Evolutionary conservation across 2,329 filamentous ascomycete genomes (phyloP).

Genomic region (Scleromitrula shiraiana): DNA sequence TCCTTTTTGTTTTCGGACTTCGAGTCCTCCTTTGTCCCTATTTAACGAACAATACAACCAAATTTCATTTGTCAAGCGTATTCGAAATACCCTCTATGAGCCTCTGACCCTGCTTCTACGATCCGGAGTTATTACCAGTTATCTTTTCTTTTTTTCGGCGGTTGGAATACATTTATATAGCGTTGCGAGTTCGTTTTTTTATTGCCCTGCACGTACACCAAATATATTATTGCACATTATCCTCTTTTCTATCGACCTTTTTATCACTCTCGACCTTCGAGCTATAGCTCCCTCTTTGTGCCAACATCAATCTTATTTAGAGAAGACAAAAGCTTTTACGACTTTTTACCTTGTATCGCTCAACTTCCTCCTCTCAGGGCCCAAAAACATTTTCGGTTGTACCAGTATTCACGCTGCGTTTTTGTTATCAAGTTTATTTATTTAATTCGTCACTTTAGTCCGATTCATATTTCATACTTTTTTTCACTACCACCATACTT

Average conservation of each 20-base stretch:
- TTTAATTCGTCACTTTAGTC: conserved; percentile 18
- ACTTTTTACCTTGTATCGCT: conserved; percentile 22
- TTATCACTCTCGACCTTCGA: conserved; percentile 16
- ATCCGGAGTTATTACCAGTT: conserved; percentile 30
- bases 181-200: conserved; percentile 30
- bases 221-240: conserved; percentile 9
- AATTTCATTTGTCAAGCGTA: conserved; percentile 41
- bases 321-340: conserved; percentile 31
- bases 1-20: conserved; percentile 30
- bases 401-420: conserved; percentile 23
- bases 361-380: conserved; percentile 17
- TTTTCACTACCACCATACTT: neutral
- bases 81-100: conserved; percentile 36
- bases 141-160: conserved; percentile 23
- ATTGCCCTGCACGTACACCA: conserved; percentile 16
- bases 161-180: conserved; percentile 31
- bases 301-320: conserved; percentile 28
- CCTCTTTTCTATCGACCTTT: conserved; percentile 16
- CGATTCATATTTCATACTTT: conserved; percentile 9
- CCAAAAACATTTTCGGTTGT: conserved; percentile 29
- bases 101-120: conserved; percentile 33
- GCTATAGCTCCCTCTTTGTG: conserved; percentile 24
- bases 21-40: conserved; percentile 24
- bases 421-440: conserved; percentile 15
- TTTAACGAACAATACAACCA: conserved; percentile 35